These are phyloP conservation scores for Barnettozyma sp. DNA, from an alignment of 805 yeast species.

Conservation along the genomic window DNA sequence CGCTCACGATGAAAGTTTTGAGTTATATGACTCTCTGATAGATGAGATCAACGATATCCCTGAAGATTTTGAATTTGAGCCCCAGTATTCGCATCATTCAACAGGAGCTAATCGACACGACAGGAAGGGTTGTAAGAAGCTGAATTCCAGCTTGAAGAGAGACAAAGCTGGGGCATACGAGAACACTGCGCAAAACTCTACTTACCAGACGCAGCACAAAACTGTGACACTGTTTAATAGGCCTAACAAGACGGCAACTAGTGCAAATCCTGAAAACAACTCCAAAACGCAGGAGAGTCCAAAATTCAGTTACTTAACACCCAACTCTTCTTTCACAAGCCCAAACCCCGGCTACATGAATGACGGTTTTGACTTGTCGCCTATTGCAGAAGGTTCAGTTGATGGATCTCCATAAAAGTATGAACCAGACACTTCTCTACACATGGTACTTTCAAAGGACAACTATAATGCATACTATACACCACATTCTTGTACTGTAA, in stretches of 20 bases:
- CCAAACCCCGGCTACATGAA: conserved; percentile 20
- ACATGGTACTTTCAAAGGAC: neutral
- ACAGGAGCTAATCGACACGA: neutral
- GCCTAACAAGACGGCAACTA: conserved; percentile 8
- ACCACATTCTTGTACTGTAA: neutral
- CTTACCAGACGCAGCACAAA: conserved; percentile 30
- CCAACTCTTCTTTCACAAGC: conserved; percentile 18
- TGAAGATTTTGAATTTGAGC: conserved; percentile 33
- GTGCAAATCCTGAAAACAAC: neutral
- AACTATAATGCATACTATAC: neutral
- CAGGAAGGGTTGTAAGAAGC: conserved; percentile 12
- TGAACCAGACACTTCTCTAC: too few species aligned
- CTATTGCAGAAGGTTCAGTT: conserved; percentile 24
- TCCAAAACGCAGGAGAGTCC: too few species aligned
- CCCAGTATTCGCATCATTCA: neutral
- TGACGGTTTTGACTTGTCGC: conserved; percentile 22
- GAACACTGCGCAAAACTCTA: conserved; percentile 27
- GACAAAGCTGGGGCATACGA: conserved; percentile 23
- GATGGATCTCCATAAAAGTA: conserved; percentile 20
- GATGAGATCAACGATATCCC: conserved; percentile 48
- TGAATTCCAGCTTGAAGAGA: conserved; percentile 15
- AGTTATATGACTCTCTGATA: conserved; percentile 34
- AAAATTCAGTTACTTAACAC: conserved; percentile 16
- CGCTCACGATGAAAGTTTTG: conserved; percentile 10
- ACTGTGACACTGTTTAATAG: conserved; percentile 34